These are phyloP conservation scores for Solanum pinnatisectum DNA, from an alignment of 257 asterid genomes.

Conservation along the genomic window DNA sequence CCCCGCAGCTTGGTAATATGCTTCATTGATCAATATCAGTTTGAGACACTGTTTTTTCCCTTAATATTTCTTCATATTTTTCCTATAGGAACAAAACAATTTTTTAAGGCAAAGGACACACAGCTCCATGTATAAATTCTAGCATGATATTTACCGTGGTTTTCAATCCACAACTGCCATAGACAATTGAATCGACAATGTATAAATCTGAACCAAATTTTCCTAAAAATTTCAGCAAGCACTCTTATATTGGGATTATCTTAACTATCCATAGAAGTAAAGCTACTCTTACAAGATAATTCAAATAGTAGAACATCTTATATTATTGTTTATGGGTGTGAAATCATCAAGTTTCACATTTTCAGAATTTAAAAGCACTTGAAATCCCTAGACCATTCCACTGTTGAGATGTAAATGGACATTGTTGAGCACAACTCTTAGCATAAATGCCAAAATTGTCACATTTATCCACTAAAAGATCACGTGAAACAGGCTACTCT, in stretches of 20 bases:
- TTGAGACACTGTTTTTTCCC: no score
- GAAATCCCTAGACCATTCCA: not conserved
- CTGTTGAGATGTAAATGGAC: no score
- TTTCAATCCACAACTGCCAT: not conserved
- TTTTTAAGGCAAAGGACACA: no score
- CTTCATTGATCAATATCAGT: no score
- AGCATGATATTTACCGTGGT: not conserved
- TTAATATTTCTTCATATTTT: no score
- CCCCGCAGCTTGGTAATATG: no score
- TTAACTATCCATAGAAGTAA: no score
- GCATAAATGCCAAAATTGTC: not conserved
- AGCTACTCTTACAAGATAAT: slow-evolving; percentile 26
- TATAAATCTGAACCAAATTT: not conserved
- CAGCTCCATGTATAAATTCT: no score
- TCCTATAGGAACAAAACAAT: no score
- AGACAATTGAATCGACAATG: not conserved
- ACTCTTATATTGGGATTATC: no score
- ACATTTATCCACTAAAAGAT: not conserved
- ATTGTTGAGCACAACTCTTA: not conserved
- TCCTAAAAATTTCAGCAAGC: no score
- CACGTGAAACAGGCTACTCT: not conserved
- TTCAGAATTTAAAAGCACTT: not conserved
- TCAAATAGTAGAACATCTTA: not conserved
- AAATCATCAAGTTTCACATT: not conserved
- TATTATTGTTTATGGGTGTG: not conserved